Conservation (phyloP, 441 rosid species). For the Gossypium trilobum region DNA sequence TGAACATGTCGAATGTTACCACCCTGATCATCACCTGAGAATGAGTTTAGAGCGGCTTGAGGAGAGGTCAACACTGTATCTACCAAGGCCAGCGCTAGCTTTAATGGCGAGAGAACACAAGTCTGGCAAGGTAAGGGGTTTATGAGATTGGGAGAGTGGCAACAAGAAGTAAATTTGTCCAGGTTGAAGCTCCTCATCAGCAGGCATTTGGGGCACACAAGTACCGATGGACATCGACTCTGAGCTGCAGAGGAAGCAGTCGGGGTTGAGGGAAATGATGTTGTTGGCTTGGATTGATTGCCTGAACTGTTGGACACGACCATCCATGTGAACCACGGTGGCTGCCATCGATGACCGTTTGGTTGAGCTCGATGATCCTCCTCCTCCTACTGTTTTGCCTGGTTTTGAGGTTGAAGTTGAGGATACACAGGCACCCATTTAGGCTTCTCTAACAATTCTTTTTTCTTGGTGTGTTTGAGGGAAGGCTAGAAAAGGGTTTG, state of each 20-base stretch:
- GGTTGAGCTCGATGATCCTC: neutral
- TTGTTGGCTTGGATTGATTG: conserved; percentile 22
- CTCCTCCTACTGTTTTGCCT: conserved; percentile 1
- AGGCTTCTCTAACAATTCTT: neutral
- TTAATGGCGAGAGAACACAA: conserved; percentile 29
- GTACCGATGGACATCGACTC: conserved; percentile 26
- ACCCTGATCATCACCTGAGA: conserved; percentile 11
- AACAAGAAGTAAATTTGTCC: conserved; percentile 34
- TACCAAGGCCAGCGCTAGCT: conserved; percentile 22
- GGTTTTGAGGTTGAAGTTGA: conserved; percentile 9
- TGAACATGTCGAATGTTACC: neutral
- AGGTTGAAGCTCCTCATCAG: conserved; percentile 26
- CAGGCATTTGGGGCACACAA: conserved; percentile 16
- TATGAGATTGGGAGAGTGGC: conserved; percentile 20
- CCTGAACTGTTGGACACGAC: conserved; percentile 25
- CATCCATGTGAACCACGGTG: conserved; percentile 24
- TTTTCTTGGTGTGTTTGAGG: neutral
- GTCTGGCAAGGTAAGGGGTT: conserved; percentile 22
- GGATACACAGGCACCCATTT: conserved; percentile 23
- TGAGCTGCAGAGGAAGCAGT: conserved; percentile 29
- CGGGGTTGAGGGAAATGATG: conserved; percentile 21
- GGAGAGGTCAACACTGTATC: neutral
- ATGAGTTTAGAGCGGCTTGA: neutral
- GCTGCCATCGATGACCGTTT: conserved; percentile 5
- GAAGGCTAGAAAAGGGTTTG: neutral